Base-by-base conservation (phyloP, 495 filamentous ascomycete genomes). In the Xylaria flabelliformis region DNA sequence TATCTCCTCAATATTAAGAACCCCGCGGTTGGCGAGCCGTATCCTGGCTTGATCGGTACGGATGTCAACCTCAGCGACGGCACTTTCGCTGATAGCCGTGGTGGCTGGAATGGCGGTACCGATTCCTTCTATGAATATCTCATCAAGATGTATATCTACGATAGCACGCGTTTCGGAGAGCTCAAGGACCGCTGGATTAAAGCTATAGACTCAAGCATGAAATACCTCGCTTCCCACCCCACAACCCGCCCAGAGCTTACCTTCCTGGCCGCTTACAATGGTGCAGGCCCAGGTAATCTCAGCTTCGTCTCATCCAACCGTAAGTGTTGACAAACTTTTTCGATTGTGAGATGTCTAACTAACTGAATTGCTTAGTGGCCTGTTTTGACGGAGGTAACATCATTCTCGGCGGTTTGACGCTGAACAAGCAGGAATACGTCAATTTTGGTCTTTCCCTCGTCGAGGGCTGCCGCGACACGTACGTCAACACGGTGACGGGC, bases 101-200 rank as follows among this genome's bases (percentile, higher is more conserved):
- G 95, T 55, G 90, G 92, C 29, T 97, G 94, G 94, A 88, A 89
- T 72, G 93, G 92, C 61, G 91, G 93, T 12, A 88, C 87, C 56
- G 94, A 97, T 80, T 92, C 89, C 32, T 96, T 90, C 83, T 97
- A 97, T 80, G 94, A 97, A 82, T 97, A 97, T 74, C 87, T 97
- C 32, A 91, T 97, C 79, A 97, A 97, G 85, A 95, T 96, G 93
- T 97, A 91, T 75, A 81, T 97, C 72, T 97, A 97, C 77, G 91
- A 94, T 77, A 85, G 91, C 13, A 67, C 80, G 44, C 87, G 89
- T 10, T 97, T 91, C 73, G 81, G 67, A 12, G 42, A 77, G 1
- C 94, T 94, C 82, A 86, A 83, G 70, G 90, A 94, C 73, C 88
- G 90, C 69, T 97, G 94, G 94, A 83, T 93, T 29, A 77, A 83